Evolutionary conservation across 2,329 filamentous ascomycete genomes (phyloP).

Genomic region (Paecilomyces formosus): DNA sequence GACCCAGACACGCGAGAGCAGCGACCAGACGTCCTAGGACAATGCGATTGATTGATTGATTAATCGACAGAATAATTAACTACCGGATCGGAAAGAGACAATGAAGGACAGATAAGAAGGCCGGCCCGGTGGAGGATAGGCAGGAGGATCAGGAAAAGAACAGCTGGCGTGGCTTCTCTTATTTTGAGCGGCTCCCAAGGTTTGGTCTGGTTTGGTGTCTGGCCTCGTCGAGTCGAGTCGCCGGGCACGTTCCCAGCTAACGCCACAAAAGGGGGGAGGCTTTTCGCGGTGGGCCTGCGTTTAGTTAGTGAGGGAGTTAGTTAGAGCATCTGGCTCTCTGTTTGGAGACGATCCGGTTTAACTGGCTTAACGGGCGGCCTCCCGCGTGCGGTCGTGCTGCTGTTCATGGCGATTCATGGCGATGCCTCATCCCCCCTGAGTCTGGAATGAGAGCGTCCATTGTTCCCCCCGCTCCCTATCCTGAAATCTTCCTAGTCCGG

Average conservation of each 20-base stretch:
- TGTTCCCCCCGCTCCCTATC: neutral
- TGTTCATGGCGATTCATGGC: neutral
- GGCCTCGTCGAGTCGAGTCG: neutral
- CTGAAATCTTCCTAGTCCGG: neutral
- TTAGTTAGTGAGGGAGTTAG: no score
- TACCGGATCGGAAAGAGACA: neutral
- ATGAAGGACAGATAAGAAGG: neutral
- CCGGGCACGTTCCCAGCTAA: constrained; percentile 1
- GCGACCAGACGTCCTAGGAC: neutral
- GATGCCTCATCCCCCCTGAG: neutral
- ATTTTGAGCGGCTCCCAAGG: constrained; percentile 1
- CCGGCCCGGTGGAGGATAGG: neutral
- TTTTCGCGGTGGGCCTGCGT: neutral
- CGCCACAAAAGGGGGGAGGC: constrained; percentile 2
- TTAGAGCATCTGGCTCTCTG: no score
- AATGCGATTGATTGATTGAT: neutral
- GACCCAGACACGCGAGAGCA: constrained; percentile 1
- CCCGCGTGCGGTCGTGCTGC: neutral
- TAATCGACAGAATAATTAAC: neutral
- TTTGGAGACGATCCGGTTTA: no score
- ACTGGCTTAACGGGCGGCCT: neutral
- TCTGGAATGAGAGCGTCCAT: neutral
- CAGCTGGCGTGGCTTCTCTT: constrained; percentile 3
- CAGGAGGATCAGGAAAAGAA: neutral
- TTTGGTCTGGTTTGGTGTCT: neutral